These are phyloP conservation scores for Lachancea lanzarotensis DNA, from an alignment of 805 yeast species.

Conservation along the genomic window DNA sequence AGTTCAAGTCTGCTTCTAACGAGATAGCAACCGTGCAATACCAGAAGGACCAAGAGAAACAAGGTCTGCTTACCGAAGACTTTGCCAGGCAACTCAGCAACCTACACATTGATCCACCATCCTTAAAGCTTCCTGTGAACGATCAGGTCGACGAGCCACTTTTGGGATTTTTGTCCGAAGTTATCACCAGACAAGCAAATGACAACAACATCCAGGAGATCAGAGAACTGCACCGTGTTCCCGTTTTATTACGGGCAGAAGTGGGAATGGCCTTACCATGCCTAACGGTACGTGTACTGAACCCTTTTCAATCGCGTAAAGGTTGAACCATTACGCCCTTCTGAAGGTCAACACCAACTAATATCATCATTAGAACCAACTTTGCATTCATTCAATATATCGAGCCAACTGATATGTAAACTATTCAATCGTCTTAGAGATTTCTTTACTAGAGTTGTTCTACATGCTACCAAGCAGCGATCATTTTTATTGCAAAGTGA, in stretches of 20 bases:
- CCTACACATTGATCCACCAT: slow-evolving; percentile 48
- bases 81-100: slow-evolving; percentile 43
- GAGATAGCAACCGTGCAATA: slow-evolving; percentile 56
- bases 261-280: slow-evolving; percentile 95
- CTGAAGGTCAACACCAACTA: background rate
- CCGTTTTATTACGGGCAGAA: slow-evolving; percentile 82
- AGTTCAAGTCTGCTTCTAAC: slow-evolving; percentile 61
- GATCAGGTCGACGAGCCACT: slow-evolving; percentile 34
- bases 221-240: slow-evolving; percentile 68
- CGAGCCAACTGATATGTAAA: no score
- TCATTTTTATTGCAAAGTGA: background rate
- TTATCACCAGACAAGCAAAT: slow-evolving; percentile 56
- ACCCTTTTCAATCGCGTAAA: slow-evolving; percentile 53
- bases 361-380: slow-evolving; percentile 1
- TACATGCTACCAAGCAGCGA: no score
- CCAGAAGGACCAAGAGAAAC: slow-evolving; percentile 24
- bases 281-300: slow-evolving; percentile 81
- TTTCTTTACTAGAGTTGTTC: no score
- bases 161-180: slow-evolving; percentile 50
- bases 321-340: background rate
- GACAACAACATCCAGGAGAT: slow-evolving; percentile 72
- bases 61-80: slow-evolving; percentile 33
- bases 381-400: slow-evolving; percentile 8
- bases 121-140: slow-evolving; percentile 26
- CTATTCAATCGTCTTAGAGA: no score